These are phyloP conservation scores for Camellia granthamiana DNA, from an alignment of 148 eudicot genomes.

Conservation along the genomic window DNA sequence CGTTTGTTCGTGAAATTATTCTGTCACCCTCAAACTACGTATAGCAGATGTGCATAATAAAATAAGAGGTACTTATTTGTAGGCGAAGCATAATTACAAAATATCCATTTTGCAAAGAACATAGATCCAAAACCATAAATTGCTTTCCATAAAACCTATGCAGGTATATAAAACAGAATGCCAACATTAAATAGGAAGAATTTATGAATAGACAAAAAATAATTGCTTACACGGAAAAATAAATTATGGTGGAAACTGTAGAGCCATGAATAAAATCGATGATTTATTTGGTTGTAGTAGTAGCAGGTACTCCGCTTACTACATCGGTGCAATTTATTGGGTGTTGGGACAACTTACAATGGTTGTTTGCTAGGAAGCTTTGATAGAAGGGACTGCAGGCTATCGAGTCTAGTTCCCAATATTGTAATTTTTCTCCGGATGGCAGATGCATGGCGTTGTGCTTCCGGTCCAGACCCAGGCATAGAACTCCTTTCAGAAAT, in stretches of 20 bases:
- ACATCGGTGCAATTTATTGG: neutral
- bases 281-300: neutral
- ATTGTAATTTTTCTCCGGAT: constrained; percentile 80
- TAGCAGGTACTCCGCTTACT: neutral
- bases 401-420: constrained; percentile 84
- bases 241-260: neutral
- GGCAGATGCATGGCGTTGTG: constrained; percentile 78
- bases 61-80: neutral
- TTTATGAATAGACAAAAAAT: neutral
- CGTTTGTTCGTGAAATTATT: neutral
- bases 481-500: constrained; percentile 66
- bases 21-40: neutral
- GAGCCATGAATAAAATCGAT: neutral
- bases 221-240: neutral
- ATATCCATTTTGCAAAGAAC: neutral
- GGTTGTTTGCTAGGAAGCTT: constrained; percentile 71
- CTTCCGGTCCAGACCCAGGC: constrained; percentile 58
- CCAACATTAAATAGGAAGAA: neutral
- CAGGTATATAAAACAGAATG: neutral
- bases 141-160: neutral
- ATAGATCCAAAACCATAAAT: neutral
- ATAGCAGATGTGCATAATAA: neutral
- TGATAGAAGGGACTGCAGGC: constrained; percentile 60
- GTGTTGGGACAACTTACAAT: constrained; percentile 50
- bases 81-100: neutral